These are phyloP conservation scores for Lentinula novae-zelandiae DNA, from an alignment of 1,284 basidiomycete species.

Conservation along the genomic window DNA sequence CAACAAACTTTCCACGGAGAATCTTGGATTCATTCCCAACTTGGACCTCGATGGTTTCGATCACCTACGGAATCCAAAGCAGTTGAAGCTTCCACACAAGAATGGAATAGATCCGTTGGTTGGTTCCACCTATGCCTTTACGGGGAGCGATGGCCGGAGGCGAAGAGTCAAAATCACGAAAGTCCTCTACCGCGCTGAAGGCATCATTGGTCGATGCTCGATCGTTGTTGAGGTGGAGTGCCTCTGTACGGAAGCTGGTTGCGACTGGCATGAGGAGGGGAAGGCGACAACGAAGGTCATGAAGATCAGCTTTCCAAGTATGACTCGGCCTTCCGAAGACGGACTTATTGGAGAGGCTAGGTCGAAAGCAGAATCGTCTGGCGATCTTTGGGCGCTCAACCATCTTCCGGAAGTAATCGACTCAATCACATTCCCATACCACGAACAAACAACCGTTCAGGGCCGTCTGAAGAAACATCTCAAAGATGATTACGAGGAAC, in stretches of 20 bases:
- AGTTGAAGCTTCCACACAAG: background rate
- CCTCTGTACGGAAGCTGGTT: background rate
- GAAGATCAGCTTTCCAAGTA: constrained; percentile 10
- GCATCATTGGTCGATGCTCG: background rate
- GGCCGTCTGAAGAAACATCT: background rate
- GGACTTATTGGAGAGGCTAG: background rate
- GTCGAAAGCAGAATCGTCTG: background rate
- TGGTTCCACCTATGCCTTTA: background rate
- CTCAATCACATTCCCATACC: background rate
- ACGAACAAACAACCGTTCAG: background rate
- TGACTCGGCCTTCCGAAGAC: background rate
- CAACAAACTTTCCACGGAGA: background rate
- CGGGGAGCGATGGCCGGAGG: background rate
- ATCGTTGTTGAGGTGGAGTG: background rate
- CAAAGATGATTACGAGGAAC: constrained; percentile 3
- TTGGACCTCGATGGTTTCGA: background rate
- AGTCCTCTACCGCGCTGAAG: background rate
- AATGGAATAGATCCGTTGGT: background rate
- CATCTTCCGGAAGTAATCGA: constrained; percentile 10
- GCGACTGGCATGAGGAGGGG: background rate
- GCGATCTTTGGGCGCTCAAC: constrained; percentile 1
- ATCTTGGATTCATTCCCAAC: background rate
- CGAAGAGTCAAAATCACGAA: background rate
- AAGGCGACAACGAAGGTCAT: background rate
- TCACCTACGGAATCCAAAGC: background rate